Evolutionary conservation across 2,329 filamentous ascomycete genomes (phyloP).

Genomic region (Aspergillus tanneri): DNA sequence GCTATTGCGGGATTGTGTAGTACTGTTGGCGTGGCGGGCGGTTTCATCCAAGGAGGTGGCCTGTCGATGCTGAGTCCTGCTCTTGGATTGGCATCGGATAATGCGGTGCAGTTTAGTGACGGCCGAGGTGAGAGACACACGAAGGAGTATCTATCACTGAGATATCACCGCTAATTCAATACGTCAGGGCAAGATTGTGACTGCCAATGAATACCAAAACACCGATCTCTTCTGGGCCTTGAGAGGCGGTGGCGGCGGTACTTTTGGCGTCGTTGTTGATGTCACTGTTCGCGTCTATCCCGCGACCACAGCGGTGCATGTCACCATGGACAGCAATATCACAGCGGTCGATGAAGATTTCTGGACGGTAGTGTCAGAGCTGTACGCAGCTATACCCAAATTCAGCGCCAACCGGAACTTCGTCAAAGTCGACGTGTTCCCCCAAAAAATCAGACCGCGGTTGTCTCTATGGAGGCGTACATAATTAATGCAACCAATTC

Average conservation of each 20-base stretch:
- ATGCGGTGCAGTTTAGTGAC: conserved; percentile 53
- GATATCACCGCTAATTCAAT: not conserved
- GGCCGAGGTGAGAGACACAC: conserved; percentile 30
- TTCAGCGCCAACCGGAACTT: not conserved
- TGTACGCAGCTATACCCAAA: not conserved
- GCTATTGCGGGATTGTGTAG: conserved; percentile 12
- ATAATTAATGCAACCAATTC: no score
- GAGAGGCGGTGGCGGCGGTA: conserved; percentile 43
- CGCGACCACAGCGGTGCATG: conserved; percentile 32
- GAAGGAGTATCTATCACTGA: not conserved
- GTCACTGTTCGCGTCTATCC: conserved; percentile 45
- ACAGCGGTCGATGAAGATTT: not conserved
- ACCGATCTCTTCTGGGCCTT: conserved; percentile 46
- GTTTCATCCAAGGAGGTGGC: conserved; percentile 44
- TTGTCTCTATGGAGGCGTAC: no score
- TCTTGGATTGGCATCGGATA: conserved; percentile 53
- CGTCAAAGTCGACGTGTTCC: not conserved
- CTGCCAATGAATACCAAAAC: conserved; percentile 45
- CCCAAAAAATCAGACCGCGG: no score
- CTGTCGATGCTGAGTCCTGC: conserved; percentile 47
- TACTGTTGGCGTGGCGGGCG: conserved; percentile 29
- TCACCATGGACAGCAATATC: not conserved
- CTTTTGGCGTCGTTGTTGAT: conserved; percentile 22
- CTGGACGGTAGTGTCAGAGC: not conserved
- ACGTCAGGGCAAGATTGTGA: conserved; percentile 42